Base-by-base conservation (phyloP, 306 rosid species). In the Sesbania bispinosa region DNA sequence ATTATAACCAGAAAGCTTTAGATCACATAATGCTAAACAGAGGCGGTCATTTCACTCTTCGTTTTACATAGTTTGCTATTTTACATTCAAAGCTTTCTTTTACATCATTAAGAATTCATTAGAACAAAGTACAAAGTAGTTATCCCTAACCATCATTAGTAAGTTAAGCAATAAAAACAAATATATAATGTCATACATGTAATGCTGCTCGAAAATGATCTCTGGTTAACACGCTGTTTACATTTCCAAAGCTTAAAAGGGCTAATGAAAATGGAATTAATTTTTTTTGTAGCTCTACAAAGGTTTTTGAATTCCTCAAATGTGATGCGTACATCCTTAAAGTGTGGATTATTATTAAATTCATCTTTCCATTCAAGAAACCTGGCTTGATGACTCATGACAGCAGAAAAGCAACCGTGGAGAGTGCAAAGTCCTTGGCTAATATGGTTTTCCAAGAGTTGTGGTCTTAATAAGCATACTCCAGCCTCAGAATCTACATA, bases 331-430 rank as follows among this genome's bases (percentile, higher is more conserved):
- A 48, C 15, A 36, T 91, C 88, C 53, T 53, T 83, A n/a, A 87
- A 78, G 57, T 11, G 74, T 19, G 85, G 83, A 53, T 80, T 60
- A 64, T 85, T 42, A 32, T 63, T 66, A 82, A 94, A 35, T 62
- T 71, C 75, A 64, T 82, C 87, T 20, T 79, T 96, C 74, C 81
- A 90, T 46, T 71, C 80, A 74, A 94, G 96, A 81, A 94, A 74
- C 77, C 59, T 80, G 67, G 73, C 79, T 71, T 86, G 45, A 58
- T 79, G 89, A 79, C 75, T 76, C 78, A 86, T 69, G 75, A 85
- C 90, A 0, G 99, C 99, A 58, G 97, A n/a, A n/a, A 86, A 71
- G 99, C 96, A 81, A 89, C 97, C 91, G 91, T 75, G 81, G 99
- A 94, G 74, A 89, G 79, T 15, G 95, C 97, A 68, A 94, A 94